Conservation (phyloP, 345 rosid genomes). For the Streptanthus diversifolius region DNA sequence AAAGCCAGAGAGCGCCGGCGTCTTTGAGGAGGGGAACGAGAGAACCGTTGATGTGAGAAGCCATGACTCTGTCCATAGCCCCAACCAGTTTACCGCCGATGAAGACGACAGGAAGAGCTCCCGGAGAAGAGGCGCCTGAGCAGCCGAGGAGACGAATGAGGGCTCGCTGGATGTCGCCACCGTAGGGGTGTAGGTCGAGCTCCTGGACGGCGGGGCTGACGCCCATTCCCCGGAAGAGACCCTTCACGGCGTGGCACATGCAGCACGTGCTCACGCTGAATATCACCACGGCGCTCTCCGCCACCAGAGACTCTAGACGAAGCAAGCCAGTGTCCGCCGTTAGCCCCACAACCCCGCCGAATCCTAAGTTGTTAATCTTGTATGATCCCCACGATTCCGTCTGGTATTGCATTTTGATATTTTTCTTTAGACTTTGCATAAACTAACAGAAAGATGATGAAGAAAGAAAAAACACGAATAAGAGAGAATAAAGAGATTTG, state of each 20-base stretch:
- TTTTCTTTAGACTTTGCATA: neutral
- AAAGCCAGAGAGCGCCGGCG: constrained; percentile 96
- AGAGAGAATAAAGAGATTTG: constrained; percentile 14
- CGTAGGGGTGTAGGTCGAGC: constrained; percentile 77
- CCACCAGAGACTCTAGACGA: constrained; percentile 60
- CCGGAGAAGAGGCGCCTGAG: constrained; percentile 44
- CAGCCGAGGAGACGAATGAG: constrained; percentile 53
- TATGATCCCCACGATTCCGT: constrained; percentile 54
- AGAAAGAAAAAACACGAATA: neutral
- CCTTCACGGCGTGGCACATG: constrained; percentile 92
- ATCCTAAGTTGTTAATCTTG: constrained; percentile 30
- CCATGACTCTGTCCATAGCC: constrained; percentile 89
- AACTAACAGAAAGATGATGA: neutral
- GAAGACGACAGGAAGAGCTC: constrained; percentile 82
- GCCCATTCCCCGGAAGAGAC: constrained; percentile 86
- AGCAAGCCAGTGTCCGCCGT: constrained; percentile 42
- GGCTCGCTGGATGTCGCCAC: constrained; percentile 64
- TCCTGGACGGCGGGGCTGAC: constrained; percentile 89
- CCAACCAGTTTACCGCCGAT: constrained; percentile 91
- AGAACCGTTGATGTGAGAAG: constrained; percentile 86
- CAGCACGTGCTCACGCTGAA: constrained; percentile 89
- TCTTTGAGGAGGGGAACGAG: constrained; percentile 93
- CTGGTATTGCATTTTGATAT: constrained; percentile 49
- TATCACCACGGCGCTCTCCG: constrained; percentile 87
- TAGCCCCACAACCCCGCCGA: neutral